Percentiles rank a stretch among this genome's conserved stretches.
Evolutionary conservation across 192 early-diverging fungal genomes (phyloP).

Genomic region (Linnemannia zychae): DNA sequence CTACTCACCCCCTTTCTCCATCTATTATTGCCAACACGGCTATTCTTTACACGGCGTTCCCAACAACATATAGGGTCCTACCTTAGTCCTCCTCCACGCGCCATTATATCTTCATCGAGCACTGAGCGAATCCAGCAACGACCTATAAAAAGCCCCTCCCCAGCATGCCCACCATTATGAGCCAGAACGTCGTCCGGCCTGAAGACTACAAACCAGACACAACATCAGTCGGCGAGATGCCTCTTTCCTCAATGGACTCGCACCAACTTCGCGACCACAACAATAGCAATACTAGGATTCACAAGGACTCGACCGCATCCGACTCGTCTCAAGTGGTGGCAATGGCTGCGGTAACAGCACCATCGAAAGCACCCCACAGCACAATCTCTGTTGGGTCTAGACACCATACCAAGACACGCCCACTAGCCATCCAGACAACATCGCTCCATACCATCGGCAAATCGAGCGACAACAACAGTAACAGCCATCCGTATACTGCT

Average conservation of each 20-base stretch:
- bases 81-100: background rate
- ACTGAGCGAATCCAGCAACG: background rate
- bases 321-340: background rate
- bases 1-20: background rate
- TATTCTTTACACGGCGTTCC: background rate
- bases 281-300: background rate
- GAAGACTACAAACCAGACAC: conserved; percentile 14
- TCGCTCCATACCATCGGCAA: background rate
- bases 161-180: conserved; percentile 32
- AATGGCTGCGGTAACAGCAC: background rate
- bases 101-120: background rate
- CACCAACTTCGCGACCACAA: background rate
- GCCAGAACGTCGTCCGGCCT: conserved; percentile 37
- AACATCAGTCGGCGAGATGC: background rate
- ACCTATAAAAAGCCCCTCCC: background rate
- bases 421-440: conserved; percentile 5
- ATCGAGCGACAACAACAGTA: background rate
- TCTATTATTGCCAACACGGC: background rate
- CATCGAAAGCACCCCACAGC: background rate
- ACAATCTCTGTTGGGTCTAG: background rate
- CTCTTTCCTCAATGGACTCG: conserved; percentile 5
- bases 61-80: background rate
- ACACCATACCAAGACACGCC: conserved; percentile 2
- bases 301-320: background rate
- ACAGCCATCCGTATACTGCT: background rate